Conservation (phyloP, 495 filamentous ascomycete species). For the Penicillium flavigenum region DNA sequence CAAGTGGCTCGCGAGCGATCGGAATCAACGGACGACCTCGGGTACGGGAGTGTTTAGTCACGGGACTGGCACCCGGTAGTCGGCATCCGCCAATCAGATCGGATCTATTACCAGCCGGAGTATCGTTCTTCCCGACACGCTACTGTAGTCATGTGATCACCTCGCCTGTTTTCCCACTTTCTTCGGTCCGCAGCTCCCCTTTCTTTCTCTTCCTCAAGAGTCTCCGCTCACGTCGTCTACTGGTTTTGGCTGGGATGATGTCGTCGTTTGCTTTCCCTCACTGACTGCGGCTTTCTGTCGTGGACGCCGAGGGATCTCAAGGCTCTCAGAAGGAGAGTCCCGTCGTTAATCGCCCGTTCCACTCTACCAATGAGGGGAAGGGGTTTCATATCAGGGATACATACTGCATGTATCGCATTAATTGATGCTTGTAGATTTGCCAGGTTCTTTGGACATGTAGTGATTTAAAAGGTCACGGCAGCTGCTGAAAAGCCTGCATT, state of each 20-base stretch:
- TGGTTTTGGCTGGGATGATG: constrained; percentile 40
- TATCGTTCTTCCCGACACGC: constrained; percentile 36
- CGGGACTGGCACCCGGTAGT: constrained; percentile 25
- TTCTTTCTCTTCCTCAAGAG: constrained; percentile 39
- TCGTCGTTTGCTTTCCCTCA: constrained; percentile 43
- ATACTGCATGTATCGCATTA: constrained; percentile 23
- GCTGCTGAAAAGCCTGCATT: not conserved
- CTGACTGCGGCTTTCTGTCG: constrained; percentile 54
- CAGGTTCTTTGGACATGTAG: not conserved
- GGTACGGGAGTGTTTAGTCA: constrained; percentile 35
- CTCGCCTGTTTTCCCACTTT: constrained; percentile 27
- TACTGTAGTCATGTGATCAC: constrained; percentile 12
- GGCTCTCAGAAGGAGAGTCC: constrained; percentile 49
- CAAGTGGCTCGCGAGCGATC: constrained; percentile 26
- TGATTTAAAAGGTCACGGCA: not conserved
- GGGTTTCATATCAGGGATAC: constrained; percentile 58
- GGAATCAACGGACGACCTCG: constrained; percentile 48
- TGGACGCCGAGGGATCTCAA: constrained; percentile 40
- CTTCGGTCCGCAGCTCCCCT: constrained; percentile 2
- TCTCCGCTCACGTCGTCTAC: constrained; percentile 49
- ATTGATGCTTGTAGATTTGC: not conserved
- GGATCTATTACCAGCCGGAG: constrained; percentile 39
- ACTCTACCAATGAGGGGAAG: constrained; percentile 47
- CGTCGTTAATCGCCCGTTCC: constrained; percentile 61
- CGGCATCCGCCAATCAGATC: constrained; percentile 36